A percentile compares a stretch with the other conserved stretches of the same genome.
Evolutionary conservation across 345 rosid genomes (phyloP).

Genomic region (Hypericum perforatum): DNA sequence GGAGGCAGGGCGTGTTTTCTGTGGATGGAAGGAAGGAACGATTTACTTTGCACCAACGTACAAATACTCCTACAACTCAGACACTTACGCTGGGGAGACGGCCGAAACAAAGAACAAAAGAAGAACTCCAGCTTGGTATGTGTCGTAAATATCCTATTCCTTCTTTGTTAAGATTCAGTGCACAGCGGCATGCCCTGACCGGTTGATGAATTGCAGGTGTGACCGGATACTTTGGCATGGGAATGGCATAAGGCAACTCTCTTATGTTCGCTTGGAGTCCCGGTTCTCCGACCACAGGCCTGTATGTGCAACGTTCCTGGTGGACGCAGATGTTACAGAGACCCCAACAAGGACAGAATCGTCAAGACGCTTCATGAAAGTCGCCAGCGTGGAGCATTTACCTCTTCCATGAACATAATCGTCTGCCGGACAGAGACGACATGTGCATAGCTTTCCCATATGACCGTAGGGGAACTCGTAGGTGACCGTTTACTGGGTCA

Average conservation of each 20-base stretch:
- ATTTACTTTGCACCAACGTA: conserved; percentile 87
- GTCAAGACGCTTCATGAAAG: conserved; percentile 23
- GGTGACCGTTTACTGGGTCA: too few species aligned
- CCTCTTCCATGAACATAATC: conserved; percentile 14
- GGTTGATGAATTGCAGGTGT: conserved; percentile 47
- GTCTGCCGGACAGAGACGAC: too few species aligned
- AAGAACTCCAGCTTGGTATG: conserved; percentile 96
- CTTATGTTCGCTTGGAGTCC: conserved; percentile 55
- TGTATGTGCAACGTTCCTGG: conserved; percentile 51
- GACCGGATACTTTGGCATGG: conserved; percentile 90
- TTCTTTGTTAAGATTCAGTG: too few species aligned
- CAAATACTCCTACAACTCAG: conserved; percentile 78
- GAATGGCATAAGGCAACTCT: conserved; percentile 47
- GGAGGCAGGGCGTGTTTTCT: conserved; percentile 80
- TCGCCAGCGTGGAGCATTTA: conserved; percentile 35
- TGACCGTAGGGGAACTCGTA: too few species aligned
- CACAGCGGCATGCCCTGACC: not conserved
- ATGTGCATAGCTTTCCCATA: too few species aligned
- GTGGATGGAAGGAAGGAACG: conserved; percentile 87
- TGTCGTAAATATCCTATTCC: not conserved
- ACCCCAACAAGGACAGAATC: conserved; percentile 21
- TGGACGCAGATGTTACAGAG: conserved; percentile 40
- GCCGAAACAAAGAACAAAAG: conserved; percentile 56
- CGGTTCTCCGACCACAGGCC: conserved; percentile 90
- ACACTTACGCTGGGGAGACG: conserved; percentile 66